Evolutionary conservation across 345 rosid species (phyloP).

Genomic region (Eucalyptus pauciflora): DNA sequence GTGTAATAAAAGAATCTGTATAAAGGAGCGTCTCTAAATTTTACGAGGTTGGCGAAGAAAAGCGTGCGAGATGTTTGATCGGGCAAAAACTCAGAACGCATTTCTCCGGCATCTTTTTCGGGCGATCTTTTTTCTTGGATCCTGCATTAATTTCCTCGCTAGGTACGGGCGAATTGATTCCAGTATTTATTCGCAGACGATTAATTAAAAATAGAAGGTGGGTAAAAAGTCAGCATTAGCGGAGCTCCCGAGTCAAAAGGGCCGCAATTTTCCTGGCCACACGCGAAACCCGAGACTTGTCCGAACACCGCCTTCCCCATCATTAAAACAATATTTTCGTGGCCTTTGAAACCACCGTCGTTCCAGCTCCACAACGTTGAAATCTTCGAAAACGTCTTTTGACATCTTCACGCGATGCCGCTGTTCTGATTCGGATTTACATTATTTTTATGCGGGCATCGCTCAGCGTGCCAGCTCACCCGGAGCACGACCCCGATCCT

Average conservation of each 20-base stretch:
- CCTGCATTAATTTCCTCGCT: neutral
- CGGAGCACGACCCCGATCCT: neutral
- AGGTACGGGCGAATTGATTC: neutral
- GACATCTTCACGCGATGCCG: neutral
- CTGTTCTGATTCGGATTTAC: neutral
- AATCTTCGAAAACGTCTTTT: neutral
- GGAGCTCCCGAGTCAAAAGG: neutral
- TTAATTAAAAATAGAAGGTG: neutral
- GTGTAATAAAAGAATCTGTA: neutral
- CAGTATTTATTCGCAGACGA: neutral
- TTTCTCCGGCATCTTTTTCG: neutral
- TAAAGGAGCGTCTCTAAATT: neutral
- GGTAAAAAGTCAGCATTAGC: neutral
- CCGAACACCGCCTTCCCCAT: neutral
- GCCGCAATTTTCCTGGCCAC: neutral
- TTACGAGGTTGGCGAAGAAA: neutral
- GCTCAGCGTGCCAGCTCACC: neutral
- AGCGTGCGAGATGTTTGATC: neutral
- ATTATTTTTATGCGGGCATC: neutral
- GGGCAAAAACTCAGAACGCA: neutral
- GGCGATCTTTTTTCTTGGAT: neutral
- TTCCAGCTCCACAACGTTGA: neutral
- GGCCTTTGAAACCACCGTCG: neutral
- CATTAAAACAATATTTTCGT: neutral
- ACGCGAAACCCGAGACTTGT: neutral